Evolutionary conservation across 495 filamentous ascomycete genomes (phyloP).

Genomic region (Xanthoparmelia taractica): DNA sequence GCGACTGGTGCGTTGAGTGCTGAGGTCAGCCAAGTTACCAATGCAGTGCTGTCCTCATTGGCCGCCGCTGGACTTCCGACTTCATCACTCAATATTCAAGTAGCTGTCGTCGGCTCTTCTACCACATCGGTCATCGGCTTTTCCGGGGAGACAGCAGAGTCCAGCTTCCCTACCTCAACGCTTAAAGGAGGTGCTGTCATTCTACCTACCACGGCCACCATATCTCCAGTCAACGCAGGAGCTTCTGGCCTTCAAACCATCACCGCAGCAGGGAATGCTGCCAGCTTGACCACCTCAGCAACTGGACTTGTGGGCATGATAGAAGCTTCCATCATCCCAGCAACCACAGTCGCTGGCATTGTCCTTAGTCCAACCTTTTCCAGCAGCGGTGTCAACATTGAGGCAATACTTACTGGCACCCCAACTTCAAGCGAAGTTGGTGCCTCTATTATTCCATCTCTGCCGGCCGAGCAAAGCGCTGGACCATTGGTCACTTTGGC

Average conservation of each 20-base stretch:
- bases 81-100: background rate
- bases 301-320: background rate
- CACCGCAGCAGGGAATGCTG: background rate
- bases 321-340: background rate
- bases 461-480: background rate
- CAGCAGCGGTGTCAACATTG: background rate
- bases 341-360: background rate
- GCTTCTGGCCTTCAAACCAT: background rate
- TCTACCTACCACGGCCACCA: background rate
- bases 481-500: background rate
- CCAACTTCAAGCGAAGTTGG: background rate
- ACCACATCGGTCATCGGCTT: background rate
- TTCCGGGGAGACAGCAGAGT: background rate
- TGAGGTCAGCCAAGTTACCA: slow-evolving; percentile 2
- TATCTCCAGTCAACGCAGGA: background rate
- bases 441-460: background rate
- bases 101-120: background rate
- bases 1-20: background rate
- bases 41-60: background rate
- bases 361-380: background rate
- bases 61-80: background rate
- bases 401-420: background rate
- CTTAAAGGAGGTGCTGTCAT: background rate
- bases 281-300: background rate
- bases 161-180: background rate